Evolutionary conservation across 2,329 filamentous ascomycete species (phyloP).

Genomic region (Hymenoscyphus repandus): DNA sequence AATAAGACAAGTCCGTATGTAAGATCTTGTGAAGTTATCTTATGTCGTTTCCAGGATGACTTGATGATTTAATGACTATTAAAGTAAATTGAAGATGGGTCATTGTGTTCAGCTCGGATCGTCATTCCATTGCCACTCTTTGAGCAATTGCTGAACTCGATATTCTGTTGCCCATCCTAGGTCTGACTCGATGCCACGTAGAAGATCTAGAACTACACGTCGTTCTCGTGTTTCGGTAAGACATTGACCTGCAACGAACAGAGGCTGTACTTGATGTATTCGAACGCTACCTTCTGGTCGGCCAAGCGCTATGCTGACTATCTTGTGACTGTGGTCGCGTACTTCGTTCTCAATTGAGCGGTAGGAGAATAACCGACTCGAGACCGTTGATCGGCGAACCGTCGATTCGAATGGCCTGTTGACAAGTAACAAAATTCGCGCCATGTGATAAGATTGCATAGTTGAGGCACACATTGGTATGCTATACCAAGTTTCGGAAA

Average conservation of each 20-base stretch:
- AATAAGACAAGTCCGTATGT: too few relatives aligned
- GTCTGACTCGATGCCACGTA: constrained; percentile 56
- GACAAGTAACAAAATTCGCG: constrained; percentile 54
- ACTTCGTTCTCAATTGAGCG: constrained; percentile 50
- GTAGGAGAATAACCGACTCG: constrained; percentile 50
- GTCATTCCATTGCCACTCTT: constrained; percentile 35
- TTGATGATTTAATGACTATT: too few relatives aligned
- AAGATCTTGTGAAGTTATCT: too few relatives aligned
- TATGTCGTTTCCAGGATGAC: too few relatives aligned
- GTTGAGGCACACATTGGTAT: constrained; percentile 59
- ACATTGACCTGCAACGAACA: constrained; percentile 59
- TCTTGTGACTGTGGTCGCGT: constrained; percentile 53
- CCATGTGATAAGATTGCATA: constrained; percentile 63
- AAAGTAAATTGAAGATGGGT: neutral
- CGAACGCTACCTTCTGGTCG: constrained; percentile 50
- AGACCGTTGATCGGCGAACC: constrained; percentile 45
- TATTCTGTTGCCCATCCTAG: constrained; percentile 60
- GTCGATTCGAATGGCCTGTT: constrained; percentile 54
- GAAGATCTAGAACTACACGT: constrained; percentile 46
- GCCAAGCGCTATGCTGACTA: constrained; percentile 54
- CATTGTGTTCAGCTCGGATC: constrained; percentile 8
- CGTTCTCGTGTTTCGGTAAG: constrained; percentile 50
- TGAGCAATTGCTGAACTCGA: constrained; percentile 47
- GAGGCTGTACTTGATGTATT: constrained; percentile 52
- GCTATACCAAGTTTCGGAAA: constrained; percentile 57